Percentiles rank a stretch among this genome's conserved stretches.
These are phyloP conservation scores for Aspergillus diversus DNA, from an alignment of 495 filamentous ascomycete species.

Conservation along the genomic window DNA sequence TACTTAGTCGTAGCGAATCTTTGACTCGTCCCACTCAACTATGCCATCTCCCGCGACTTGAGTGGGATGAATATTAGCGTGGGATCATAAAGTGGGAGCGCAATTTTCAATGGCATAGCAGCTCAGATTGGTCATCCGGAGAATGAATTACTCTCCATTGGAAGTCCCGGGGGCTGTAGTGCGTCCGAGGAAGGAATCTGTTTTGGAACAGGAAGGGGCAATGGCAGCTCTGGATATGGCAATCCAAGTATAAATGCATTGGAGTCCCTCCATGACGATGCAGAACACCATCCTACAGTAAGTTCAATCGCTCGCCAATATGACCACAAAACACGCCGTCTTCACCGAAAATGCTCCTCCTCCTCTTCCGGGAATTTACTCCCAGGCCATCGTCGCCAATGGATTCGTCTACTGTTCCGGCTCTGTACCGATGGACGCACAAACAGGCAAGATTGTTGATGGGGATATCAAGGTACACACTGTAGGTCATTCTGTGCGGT, in stretches of 20 bases:
- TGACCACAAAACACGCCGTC: constrained; percentile 41
- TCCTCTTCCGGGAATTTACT: constrained; percentile 55
- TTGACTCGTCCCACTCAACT: not conserved
- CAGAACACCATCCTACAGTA: not conserved
- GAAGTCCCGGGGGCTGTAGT: not conserved
- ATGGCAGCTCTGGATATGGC: too few species aligned
- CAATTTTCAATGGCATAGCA: not conserved
- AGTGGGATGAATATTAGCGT: not conserved
- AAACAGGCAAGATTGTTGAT: constrained; percentile 47
- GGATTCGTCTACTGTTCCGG: constrained; percentile 64
- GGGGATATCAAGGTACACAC: constrained; percentile 55
- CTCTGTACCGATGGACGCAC: constrained; percentile 49
- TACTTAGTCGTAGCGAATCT: not conserved
- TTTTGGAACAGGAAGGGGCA: too few species aligned
- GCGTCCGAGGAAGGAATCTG: too few species aligned
- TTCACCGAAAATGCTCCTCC: constrained; percentile 55
- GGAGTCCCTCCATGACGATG: not conserved
- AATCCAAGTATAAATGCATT: too few species aligned
- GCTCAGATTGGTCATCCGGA: not conserved
- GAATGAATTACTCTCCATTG: not conserved
- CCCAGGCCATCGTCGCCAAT: constrained; percentile 59
- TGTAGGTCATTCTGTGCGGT: constrained; percentile 27
- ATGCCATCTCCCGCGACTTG: not conserved
- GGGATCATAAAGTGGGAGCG: not conserved
- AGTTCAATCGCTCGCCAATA: constrained; percentile 6